Percentiles rank a stretch among this genome's conserved stretches.
Conservation (phyloP, 306 rosid genomes). For the Rubus idaeus region DNA sequence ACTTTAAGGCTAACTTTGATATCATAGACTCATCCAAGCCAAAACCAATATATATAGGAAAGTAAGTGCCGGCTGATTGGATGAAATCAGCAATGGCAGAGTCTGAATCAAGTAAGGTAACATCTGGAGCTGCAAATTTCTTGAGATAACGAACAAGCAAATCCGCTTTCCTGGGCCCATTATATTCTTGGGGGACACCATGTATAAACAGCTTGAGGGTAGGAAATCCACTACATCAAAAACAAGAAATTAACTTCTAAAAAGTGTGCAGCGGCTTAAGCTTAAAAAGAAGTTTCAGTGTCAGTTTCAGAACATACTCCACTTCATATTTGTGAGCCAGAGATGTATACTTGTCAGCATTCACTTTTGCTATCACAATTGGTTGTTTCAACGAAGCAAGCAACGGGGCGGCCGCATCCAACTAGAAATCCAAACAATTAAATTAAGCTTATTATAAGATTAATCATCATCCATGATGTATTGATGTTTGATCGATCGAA, state of each 20-base stretch:
- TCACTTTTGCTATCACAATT: conserved; percentile 71
- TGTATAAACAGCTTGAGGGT: conserved; percentile 70
- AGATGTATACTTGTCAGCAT: conserved; percentile 78
- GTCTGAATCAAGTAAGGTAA: conserved; percentile 81
- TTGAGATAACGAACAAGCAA: conserved; percentile 75
- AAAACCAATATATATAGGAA: conserved; percentile 83
- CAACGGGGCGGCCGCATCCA: conserved; percentile 87
- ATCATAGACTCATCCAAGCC: conserved; percentile 63
- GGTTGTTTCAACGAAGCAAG: conserved; percentile 78
- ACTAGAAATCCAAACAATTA: conserved; percentile 42
- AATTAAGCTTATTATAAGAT: background rate
- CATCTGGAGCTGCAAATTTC: conserved; percentile 87
- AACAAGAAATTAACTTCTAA: background rate
- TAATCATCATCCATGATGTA: no score
- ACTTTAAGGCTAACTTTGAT: conserved; percentile 57
- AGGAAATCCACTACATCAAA: conserved; percentile 72
- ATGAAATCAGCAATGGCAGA: conserved; percentile 62
- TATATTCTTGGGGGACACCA: conserved; percentile 71
- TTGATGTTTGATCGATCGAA: background rate
- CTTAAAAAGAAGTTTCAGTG: background rate
- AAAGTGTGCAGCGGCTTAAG: no score
- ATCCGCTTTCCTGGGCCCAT: conserved; percentile 92
- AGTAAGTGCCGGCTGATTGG: conserved; percentile 65
- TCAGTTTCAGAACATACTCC: conserved; percentile 44
- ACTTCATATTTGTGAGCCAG: conserved; percentile 67